Conservation (phyloP, 2,329 filamentous ascomycete genomes). For the Xylariales sp. region DNA sequence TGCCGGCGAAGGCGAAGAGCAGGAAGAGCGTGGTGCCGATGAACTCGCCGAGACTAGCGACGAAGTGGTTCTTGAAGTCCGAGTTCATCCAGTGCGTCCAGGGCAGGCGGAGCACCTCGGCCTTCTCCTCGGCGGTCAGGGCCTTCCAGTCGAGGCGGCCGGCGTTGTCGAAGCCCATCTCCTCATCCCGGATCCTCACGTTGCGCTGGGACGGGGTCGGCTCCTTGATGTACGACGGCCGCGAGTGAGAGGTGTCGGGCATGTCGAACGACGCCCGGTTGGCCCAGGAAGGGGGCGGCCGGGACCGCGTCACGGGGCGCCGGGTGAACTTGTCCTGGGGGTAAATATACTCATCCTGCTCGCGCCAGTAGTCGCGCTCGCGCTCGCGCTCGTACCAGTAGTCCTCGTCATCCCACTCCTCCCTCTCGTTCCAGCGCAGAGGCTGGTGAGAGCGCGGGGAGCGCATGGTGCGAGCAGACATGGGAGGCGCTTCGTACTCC, state of each 20-base stretch:
- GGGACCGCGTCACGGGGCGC: conserved; percentile 1
- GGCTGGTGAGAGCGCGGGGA: conserved; percentile 1
- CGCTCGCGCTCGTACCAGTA: conserved; percentile 5
- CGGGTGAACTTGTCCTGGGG: not conserved
- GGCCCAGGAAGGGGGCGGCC: conserved; percentile 2
- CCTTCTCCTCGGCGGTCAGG: conserved; percentile 33
- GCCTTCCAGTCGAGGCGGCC: conserved; percentile 29
- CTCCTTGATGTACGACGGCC: conserved; percentile 2
- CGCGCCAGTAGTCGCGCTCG: conserved; percentile 1
- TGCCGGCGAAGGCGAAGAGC: conserved; percentile 38
- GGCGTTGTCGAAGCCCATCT: conserved; percentile 6
- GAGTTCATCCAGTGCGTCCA: conserved; percentile 44
- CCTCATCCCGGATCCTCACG: conserved; percentile 6
- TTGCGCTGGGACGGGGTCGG: conserved; percentile 3
- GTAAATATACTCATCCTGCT: not conserved
- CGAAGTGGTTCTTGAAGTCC: conserved; percentile 38
- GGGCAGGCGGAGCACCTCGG: conserved; percentile 38
- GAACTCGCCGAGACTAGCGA: conserved; percentile 31
- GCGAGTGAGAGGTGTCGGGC: not conserved
- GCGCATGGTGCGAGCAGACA: conserved; percentile 3
- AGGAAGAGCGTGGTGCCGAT: conserved; percentile 38
- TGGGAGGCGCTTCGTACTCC: conserved; percentile 4
- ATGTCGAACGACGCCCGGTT: not conserved
- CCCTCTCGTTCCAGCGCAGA: conserved; percentile 2
- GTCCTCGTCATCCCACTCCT: conserved; percentile 7